A percentile compares a stretch with the other conserved stretches of the same genome.
Evolutionary conservation across 257 asterid genomes (phyloP).

Genomic region (Petunia secreta): DNA sequence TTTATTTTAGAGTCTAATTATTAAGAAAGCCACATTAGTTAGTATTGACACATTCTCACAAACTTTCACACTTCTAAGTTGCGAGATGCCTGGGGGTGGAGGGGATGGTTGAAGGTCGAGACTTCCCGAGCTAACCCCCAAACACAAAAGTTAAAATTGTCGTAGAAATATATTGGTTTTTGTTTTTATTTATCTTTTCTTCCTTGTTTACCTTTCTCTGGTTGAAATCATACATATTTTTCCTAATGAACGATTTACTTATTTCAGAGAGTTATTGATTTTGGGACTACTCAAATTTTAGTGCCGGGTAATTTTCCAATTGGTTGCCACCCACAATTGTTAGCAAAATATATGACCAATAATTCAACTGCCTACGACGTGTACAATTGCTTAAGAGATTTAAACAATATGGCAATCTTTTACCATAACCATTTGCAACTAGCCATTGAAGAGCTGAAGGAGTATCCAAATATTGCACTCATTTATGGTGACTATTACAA

Average conservation of each 20-base stretch:
- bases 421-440: slow-evolving; percentile 32
- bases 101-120: too few species aligned
- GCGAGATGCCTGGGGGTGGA: too few species aligned
- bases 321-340: slow-evolving; percentile 29
- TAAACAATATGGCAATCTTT: slow-evolving; percentile 26
- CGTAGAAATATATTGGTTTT: too few species aligned
- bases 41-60: too few species aligned
- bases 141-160: too few species aligned
- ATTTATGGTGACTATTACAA: slow-evolving; percentile 36
- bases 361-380: slow-evolving; percentile 25
- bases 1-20: too few species aligned
- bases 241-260: background rate
- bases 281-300: slow-evolving; percentile 23
- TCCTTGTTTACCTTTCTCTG: too few species aligned
- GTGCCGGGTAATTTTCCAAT: slow-evolving; percentile 38
- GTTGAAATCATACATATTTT: too few species aligned
- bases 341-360: slow-evolving; percentile 24
- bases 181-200: too few species aligned
- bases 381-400: slow-evolving; percentile 28
- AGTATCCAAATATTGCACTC: slow-evolving; percentile 15
- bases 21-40: too few species aligned
- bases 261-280: slow-evolving; percentile 24
- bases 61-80: too few species aligned
- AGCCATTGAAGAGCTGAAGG: slow-evolving; percentile 30
- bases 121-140: too few species aligned